Evolutionary conservation across 305 asterid species (phyloP).

Genomic region (Solanum hybrid): DNA sequence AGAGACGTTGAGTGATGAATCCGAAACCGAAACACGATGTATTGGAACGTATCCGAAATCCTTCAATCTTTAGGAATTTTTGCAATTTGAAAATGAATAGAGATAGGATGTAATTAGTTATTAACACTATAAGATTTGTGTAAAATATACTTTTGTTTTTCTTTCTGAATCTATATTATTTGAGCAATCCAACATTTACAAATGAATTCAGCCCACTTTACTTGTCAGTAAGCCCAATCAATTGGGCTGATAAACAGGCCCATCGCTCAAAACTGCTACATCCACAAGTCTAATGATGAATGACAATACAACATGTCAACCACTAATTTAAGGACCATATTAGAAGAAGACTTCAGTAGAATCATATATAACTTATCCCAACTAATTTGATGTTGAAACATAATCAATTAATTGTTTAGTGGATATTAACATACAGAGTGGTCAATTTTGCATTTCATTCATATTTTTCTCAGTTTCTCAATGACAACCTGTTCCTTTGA

Average conservation of each 20-base stretch:
- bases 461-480: neutral
- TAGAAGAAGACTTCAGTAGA: neutral
- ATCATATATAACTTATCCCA: neutral
- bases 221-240: neutral
- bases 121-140: neutral
- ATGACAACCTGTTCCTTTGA: neutral
- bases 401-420: neutral
- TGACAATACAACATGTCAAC: neutral
- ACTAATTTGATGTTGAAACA: neutral
- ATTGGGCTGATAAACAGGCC: neutral
- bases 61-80: neutral
- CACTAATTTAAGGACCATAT: neutral
- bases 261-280: neutral
- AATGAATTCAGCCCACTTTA: neutral
- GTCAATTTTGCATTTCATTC: neutral
- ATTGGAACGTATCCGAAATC: neutral
- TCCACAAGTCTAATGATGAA: neutral
- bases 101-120: no score
- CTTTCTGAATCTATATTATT: neutral
- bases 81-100: neutral
- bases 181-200: neutral
- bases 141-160: neutral
- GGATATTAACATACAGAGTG: neutral
- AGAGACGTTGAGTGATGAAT: neutral
- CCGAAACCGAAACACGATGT: no score